Evolutionary conservation across 2,329 filamentous ascomycete species (phyloP).

Genomic region (Ramularia endophylla): DNA sequence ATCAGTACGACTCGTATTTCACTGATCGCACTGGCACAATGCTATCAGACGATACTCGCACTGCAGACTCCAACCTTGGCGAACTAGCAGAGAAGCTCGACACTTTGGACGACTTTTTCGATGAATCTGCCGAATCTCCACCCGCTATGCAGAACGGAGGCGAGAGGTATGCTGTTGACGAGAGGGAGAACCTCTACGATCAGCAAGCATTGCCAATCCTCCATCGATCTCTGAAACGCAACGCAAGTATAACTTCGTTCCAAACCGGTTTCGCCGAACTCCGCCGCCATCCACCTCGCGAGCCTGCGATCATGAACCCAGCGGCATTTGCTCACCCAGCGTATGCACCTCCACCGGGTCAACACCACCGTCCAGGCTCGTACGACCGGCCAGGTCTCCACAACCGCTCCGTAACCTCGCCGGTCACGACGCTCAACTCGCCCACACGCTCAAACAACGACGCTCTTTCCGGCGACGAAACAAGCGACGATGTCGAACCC

Average conservation of each 20-base stretch:
- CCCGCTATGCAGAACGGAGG: conserved; percentile 11
- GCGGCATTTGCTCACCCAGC: conserved; percentile 45
- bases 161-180: conserved; percentile 19
- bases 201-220: conserved; percentile 88
- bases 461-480: conserved; percentile 71
- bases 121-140: conserved; percentile 30
- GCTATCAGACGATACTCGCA: conserved; percentile 74
- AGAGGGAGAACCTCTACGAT: conserved; percentile 80
- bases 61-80: conserved; percentile 64
- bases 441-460: conserved; percentile 50
- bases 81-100: conserved; percentile 65
- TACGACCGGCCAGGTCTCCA: conserved; percentile 61
- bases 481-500: conserved; percentile 52
- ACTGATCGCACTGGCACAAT: conserved; percentile 77
- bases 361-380: conserved; percentile 17
- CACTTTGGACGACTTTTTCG: conserved; percentile 52
- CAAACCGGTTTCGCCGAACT: conserved; percentile 82
- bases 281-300: conserved; percentile 47
- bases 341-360: conserved; percentile 15
- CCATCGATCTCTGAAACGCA: conserved; percentile 70
- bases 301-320: conserved; percentile 50
- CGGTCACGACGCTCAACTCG: conserved; percentile 48
- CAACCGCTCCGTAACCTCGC: conserved; percentile 77
- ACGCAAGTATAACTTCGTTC: conserved; percentile 67
- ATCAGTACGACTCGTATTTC: conserved; percentile 67